Conservation (phyloP, 768 basidiomycete genomes). For the Porphyrellus cyaneotinctus region DNA sequence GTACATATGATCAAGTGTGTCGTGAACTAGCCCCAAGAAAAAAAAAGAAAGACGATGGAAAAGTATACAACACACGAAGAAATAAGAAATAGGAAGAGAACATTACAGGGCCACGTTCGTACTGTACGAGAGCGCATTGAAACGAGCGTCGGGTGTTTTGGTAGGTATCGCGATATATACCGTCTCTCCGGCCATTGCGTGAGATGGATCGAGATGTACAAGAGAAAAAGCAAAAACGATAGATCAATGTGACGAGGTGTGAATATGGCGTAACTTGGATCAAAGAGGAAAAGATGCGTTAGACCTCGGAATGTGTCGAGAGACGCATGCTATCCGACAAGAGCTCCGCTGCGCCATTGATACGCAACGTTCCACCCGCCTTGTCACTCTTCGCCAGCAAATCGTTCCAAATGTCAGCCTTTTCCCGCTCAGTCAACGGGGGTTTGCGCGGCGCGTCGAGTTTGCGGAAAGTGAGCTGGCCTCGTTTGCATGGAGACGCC, state of each 20-base stretch:
- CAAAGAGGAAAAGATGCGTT: background rate
- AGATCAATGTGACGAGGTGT: background rate
- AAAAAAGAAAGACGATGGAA: no score
- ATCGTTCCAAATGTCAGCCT: constrained; percentile 68
- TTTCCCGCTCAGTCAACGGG: constrained; percentile 62
- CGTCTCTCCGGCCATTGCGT: constrained; percentile 3
- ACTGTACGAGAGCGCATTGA: background rate
- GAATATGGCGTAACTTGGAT: background rate
- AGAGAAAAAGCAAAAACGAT: background rate
- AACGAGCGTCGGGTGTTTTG: background rate
- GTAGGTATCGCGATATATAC: constrained; percentile 9
- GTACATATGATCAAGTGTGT: background rate
- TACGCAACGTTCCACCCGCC: constrained; percentile 71
- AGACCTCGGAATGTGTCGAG: constrained; percentile 29
- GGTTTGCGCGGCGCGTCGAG: constrained; percentile 34
- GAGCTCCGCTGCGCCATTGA: constrained; percentile 37
- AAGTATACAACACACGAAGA: background rate
- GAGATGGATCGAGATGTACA: constrained; percentile 8
- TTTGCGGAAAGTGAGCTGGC: constrained; percentile 47
- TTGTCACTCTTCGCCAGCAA: constrained; percentile 58
- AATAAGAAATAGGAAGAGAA: background rate
- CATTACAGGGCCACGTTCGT: background rate
- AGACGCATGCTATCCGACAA: constrained; percentile 42
- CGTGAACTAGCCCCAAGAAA: background rate
- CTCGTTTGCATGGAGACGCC: constrained; percentile 16